A percentile compares a stretch with the other conserved stretches of the same genome.
These are phyloP conservation scores for Chaetomium sp. DNA, from an alignment of 2,329 filamentous ascomycete species.

Conservation along the genomic window DNA sequence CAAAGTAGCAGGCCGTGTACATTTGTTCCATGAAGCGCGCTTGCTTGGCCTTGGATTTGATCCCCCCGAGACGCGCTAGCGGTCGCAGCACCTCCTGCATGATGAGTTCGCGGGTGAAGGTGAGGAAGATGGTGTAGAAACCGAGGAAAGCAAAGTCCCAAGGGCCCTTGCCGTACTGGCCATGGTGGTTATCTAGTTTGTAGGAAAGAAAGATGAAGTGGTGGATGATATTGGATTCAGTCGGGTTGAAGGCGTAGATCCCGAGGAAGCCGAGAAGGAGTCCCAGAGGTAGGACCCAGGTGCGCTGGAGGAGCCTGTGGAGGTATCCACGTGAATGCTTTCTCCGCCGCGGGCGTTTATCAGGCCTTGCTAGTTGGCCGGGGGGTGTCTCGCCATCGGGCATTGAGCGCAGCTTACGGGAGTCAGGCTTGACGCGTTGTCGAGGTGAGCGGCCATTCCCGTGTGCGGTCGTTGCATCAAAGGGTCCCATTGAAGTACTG, in stretches of 20 bases:
- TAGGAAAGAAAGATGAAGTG: conserved; percentile 90
- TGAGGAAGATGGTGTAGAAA: conserved; percentile 87
- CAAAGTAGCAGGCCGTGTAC: conserved; percentile 92
- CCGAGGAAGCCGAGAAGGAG: conserved; percentile 64
- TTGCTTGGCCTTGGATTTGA: conserved; percentile 75
- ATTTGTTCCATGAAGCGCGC: conserved; percentile 93
- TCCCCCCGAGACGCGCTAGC: conserved; percentile 68
- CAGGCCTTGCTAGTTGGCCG: too few species aligned
- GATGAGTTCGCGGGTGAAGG: conserved; percentile 91
- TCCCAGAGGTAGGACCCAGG: conserved; percentile 67
- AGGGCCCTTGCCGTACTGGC: conserved; percentile 82
- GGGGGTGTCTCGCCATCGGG: background rate
- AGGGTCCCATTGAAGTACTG: background rate
- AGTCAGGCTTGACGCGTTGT: background rate
- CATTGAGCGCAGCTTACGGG: background rate
- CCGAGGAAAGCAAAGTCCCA: conserved; percentile 83
- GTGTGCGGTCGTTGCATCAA: background rate
- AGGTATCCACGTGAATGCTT: background rate
- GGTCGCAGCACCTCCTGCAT: conserved; percentile 89
- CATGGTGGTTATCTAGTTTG: conserved; percentile 55
- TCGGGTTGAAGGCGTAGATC: conserved; percentile 75
- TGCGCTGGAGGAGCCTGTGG: conserved; percentile 44
- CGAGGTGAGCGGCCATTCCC: background rate
- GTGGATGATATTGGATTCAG: conserved; percentile 74
- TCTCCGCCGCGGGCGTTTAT: background rate